These are phyloP conservation scores for Sphagnum tenellum DNA, from an alignment of 225 moss, liverwort and hornwort species.

Conservation along the genomic window DNA sequence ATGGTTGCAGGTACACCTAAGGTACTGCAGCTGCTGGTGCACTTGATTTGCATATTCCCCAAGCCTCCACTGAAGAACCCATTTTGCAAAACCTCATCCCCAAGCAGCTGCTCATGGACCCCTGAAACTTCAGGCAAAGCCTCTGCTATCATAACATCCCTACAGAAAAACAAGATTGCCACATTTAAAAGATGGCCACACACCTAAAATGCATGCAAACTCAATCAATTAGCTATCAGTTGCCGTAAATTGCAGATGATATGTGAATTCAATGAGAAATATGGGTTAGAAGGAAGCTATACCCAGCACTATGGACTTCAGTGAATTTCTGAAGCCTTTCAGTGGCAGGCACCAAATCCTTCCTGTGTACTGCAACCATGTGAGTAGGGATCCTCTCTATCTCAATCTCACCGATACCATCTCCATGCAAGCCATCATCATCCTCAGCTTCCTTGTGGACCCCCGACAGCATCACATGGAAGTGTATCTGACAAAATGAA, in stretches of 20 bases:
- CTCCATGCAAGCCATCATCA: constrained; percentile 25
- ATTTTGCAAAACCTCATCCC: constrained; percentile 57
- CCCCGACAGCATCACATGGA: constrained; percentile 62
- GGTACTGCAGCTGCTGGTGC: constrained; percentile 74
- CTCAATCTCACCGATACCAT: constrained; percentile 63
- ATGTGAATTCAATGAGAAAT: neutral
- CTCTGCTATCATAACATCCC: constrained; percentile 56
- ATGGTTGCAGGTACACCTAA: constrained; percentile 51
- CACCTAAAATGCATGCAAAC: no score
- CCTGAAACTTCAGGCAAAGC: constrained; percentile 41
- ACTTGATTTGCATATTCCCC: constrained; percentile 45
- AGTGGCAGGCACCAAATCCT: constrained; percentile 88
- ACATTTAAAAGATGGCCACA: no score
- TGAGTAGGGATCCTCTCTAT: constrained; percentile 80
- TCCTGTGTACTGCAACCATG: constrained; percentile 80
- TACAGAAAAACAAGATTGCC: neutral
- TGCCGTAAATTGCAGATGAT: no score
- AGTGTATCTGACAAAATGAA: constrained; percentile 55
- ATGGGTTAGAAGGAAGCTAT: constrained; percentile 3
- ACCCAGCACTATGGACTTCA: constrained; percentile 78
- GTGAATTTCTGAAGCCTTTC: constrained; percentile 76
- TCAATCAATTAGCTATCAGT: no score
- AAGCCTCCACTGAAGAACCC: constrained; percentile 23
- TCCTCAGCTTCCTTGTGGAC: constrained; percentile 24
- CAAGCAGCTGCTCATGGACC: constrained; percentile 50